Conservation (phyloP, 805 yeast genomes). For the Myxozyma sirexii region DNA sequence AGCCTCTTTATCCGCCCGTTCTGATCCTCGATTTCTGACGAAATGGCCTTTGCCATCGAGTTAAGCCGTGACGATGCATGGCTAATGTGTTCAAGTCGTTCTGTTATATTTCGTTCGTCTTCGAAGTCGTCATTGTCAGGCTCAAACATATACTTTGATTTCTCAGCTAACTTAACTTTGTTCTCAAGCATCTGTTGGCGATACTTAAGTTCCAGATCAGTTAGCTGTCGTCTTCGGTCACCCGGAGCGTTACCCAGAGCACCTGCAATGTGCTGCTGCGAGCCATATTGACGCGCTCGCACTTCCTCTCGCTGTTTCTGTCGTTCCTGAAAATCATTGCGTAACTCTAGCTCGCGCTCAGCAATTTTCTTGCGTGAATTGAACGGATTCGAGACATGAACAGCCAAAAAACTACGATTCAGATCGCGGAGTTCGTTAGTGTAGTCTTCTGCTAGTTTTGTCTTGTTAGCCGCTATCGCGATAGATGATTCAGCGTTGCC, state of each 20-base stretch:
- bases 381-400: conserved; percentile 83
- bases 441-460: conserved; percentile 76
- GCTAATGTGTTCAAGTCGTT: conserved; percentile 76
- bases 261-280: conserved; percentile 67
- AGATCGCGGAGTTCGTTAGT: conserved; percentile 76
- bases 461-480: conserved; percentile 76
- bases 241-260: conserved; percentile 43
- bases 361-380: conserved; percentile 74
- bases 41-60: conserved; percentile 69
- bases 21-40: conserved; percentile 78
- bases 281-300: conserved; percentile 58
- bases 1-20: conserved; percentile 71
- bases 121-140: conserved; percentile 92
- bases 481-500: conserved; percentile 77
- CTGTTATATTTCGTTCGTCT: conserved; percentile 82
- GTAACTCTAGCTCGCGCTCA: conserved; percentile 70
- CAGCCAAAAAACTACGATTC: conserved; percentile 79
- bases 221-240: conserved; percentile 27
- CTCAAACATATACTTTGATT: conserved; percentile 76
- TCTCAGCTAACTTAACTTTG: conserved; percentile 56
- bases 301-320: conserved; percentile 64
- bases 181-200: conserved; percentile 50
- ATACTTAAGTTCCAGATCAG: conserved; percentile 24
- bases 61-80: conserved; percentile 70
- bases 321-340: conserved; percentile 61